Conservation (phyloP, 495 filamentous ascomycete genomes). For the Penicillium taxi region DNA sequence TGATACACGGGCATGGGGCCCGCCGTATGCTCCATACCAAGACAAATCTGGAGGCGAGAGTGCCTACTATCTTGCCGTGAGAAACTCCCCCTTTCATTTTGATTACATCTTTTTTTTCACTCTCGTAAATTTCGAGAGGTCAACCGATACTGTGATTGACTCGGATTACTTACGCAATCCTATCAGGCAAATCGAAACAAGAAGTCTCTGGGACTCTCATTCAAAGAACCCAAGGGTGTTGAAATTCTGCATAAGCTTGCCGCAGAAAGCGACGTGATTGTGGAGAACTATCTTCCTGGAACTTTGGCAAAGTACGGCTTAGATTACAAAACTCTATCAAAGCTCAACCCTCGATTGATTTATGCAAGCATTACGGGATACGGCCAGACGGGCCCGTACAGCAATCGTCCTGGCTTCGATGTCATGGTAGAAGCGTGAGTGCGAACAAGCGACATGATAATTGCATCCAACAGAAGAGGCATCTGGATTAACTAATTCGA, state of each 20-base stretch:
- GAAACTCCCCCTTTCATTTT: constrained; percentile 11
- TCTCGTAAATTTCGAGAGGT: too few species aligned
- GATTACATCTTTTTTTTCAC: too few species aligned
- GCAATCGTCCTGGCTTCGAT: constrained; percentile 85
- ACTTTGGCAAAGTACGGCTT: constrained; percentile 84
- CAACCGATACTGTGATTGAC: too few species aligned
- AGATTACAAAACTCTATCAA: constrained; percentile 69
- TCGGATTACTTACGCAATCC: neutral
- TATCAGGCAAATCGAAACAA: constrained; percentile 89
- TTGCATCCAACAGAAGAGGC: too few species aligned
- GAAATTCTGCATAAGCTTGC: constrained; percentile 79
- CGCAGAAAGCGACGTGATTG: constrained; percentile 79
- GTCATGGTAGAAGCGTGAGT: constrained; percentile 99
- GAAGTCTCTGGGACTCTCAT: constrained; percentile 86
- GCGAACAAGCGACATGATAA: too few species aligned
- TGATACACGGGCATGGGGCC: constrained; percentile 94
- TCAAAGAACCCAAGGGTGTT: constrained; percentile 73
- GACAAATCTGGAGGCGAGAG: constrained; percentile 68
- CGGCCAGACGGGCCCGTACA: constrained; percentile 90
- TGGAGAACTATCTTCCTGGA: constrained; percentile 94
- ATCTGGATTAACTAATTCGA: too few species aligned
- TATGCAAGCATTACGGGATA: constrained; percentile 68
- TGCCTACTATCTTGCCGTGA: constrained; percentile 86
- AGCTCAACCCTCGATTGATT: constrained; percentile 68
- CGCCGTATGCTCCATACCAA: constrained; percentile 76